Evolutionary conservation across 371 early-diverging fungal genomes (phyloP).

Genomic region (Gilbertella persicaria): DNA sequence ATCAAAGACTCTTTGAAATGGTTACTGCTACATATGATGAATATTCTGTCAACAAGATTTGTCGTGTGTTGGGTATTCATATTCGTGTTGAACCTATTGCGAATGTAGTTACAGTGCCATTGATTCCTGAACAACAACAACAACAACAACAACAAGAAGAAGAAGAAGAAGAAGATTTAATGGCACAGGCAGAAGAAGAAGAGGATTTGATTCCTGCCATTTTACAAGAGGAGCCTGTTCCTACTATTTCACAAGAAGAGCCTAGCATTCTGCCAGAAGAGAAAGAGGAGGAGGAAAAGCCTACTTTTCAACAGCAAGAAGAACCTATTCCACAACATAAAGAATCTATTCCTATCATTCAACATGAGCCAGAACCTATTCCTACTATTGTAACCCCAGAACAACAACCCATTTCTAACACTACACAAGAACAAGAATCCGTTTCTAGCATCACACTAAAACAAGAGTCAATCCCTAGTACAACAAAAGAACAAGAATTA

Average conservation of each 20-base stretch:
- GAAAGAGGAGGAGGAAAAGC: no score
- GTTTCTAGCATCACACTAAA: no score
- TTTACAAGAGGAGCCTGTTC: neutral
- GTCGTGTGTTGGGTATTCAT: constrained; percentile 42
- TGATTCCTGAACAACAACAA: neutral
- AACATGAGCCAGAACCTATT: neutral
- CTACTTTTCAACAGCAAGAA: no score
- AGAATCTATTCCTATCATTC: no score
- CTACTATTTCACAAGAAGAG: neutral
- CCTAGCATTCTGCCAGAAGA: no score
- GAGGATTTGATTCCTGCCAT: neutral
- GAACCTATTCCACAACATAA: no score
- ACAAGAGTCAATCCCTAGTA: no score
- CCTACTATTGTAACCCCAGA: no score
- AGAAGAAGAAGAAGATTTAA: neutral
- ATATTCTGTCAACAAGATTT: constrained; percentile 30
- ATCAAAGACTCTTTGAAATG: constrained; percentile 42
- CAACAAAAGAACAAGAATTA: no score
- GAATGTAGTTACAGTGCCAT: no score
- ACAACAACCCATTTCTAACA: no score
- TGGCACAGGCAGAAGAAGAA: neutral
- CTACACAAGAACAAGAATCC: no score
- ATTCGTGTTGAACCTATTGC: constrained; percentile 26
- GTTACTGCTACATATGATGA: constrained; percentile 34
- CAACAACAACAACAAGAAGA: neutral